Base-by-base conservation (phyloP, 2,329 filamentous ascomycete genomes). In the Dothidotthia symphoricarpi region DNA sequence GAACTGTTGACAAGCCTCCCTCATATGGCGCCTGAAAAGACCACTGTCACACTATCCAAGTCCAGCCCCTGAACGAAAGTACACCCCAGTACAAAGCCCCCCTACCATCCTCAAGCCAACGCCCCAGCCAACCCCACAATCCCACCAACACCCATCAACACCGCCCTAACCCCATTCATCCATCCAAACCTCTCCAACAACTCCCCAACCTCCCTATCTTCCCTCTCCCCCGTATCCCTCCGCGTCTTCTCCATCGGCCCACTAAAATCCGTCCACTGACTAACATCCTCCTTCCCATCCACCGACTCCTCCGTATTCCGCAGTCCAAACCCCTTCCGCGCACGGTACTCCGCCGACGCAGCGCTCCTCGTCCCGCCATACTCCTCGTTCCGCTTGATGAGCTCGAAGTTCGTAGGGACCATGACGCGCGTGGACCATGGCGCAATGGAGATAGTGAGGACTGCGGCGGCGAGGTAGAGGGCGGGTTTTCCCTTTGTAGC, bases 251-350 rank as follows among this genome's bases (percentile, higher is more conserved):
- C 46, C 30, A 55, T 47, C 19, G 58, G 57, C 16, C 28, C 45
- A 31, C 57, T 61, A 34, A 55, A 12, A 43, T 63, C 59, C n/a
- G 29, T 47, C 48, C 46, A 59, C 39, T 63, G 53, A 36, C 46
- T 58, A 4, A 55, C 31, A 35, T 59, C 57, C 6, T 45, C 44
- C 16, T 59, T 41, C 8, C 49, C 44, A 19, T 54, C 31, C 0
- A 53, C 47, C 6, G 43, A 49, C 24, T 53, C 50, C 29, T 57
- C 50, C 6, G 57, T 58, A 6, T 31, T 45, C 2, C 57, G 28
- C 11, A n/a, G 24, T 11, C 19, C 29, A 13, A 14, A 19, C 1
- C 39, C 41, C 26, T n/a, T 28, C 14, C 16, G 22, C 3, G 29
- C 15, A 1, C 44, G 28, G 5, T 44, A 46, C 25, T 19, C 14